These are phyloP conservation scores for Agarophyton chilense DNA, from an alignment of 23 red algal genomes.

Conservation along the genomic window DNA sequence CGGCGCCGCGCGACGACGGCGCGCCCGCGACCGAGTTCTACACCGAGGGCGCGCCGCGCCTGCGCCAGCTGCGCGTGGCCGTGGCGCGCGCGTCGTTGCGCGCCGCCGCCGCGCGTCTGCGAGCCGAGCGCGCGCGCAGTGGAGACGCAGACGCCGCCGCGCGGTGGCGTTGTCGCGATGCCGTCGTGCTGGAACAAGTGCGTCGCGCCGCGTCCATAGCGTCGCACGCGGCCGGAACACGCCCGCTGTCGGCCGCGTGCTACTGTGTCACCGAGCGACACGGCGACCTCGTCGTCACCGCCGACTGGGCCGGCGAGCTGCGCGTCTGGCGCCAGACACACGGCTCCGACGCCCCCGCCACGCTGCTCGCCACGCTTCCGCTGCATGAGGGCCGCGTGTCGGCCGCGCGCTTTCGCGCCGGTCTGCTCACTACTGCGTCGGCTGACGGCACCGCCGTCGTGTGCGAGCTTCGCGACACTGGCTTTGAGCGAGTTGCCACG, in stretches of 20 bases:
- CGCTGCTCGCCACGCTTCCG: background rate
- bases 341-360: background rate
- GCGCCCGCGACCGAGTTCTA: slow-evolving; percentile 39
- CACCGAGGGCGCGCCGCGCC: slow-evolving; percentile 37
- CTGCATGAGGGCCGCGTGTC: slow-evolving; percentile 40
- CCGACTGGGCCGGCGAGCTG: slow-evolving; percentile 38
- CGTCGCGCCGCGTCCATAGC: slow-evolving; percentile 2
- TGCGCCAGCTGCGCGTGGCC: slow-evolving; percentile 3
- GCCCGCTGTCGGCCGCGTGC: slow-evolving; percentile 36
- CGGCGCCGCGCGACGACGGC: background rate
- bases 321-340: slow-evolving; percentile 32
- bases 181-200: no score
- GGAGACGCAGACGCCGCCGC: no score
- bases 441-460: slow-evolving; percentile 35
- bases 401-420: background rate
- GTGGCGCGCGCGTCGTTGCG: slow-evolving; percentile 26
- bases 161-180: no score
- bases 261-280: background rate
- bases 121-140: no score
- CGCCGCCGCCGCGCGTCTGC: background rate
- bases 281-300: slow-evolving; percentile 44
- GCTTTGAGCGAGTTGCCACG: slow-evolving; percentile 2
- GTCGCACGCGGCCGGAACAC: slow-evolving; percentile 25
- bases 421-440: slow-evolving; percentile 15
- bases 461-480: background rate